Evolutionary conservation across 371 early-diverging fungal genomes (phyloP), one percentile per base, ranked within the genome.

Genomic region (Syncephalis plumigaleata): DNA sequence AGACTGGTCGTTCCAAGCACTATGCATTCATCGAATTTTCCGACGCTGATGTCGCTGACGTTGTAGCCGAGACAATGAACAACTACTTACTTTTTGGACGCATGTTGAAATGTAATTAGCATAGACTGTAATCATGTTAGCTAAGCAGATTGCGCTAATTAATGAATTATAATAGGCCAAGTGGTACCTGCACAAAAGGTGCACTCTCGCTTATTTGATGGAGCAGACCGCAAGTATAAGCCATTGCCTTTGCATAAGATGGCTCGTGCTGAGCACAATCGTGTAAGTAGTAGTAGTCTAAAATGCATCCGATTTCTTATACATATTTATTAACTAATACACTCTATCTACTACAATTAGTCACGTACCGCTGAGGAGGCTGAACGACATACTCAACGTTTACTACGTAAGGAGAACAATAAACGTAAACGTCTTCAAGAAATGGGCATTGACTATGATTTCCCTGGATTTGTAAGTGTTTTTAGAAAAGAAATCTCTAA

Each of bases 1-100:
- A 71, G 70, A 91, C 95, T 9, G 91, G 91, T 16, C 54, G 56
- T 24, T 83, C 90, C 22, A 85, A 79, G 66, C 93, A 94, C 59
- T 92, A 75, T 57, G 96, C 80, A 4, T 94, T 89, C 52, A 81
- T 96, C 51, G 87, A 92, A 59, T 96, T 93, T 54, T 65, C 60
- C 9, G 61, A 73, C 11, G 60, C 54, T 15, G 79, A 82, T 37
- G 91, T 89, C 5, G 96, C 96, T 23, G 55, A 75, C 44, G 87
- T 92, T 48, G 96, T 87, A 3, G 87, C 85, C 3, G 84, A 88
- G 36, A 93, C 96, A 5, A 94, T 96, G 96, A 51, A 96, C 67
- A 91, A 90, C 70, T 94, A 96, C 58, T 61, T 93, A 48, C 57
- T 96, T 55, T 79, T 73, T 53, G 80, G 75, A 46, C 84, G 77